Base-by-base conservation (phyloP, 148 eudicot genomes). In the Amaranthus hypochondriacus region DNA sequence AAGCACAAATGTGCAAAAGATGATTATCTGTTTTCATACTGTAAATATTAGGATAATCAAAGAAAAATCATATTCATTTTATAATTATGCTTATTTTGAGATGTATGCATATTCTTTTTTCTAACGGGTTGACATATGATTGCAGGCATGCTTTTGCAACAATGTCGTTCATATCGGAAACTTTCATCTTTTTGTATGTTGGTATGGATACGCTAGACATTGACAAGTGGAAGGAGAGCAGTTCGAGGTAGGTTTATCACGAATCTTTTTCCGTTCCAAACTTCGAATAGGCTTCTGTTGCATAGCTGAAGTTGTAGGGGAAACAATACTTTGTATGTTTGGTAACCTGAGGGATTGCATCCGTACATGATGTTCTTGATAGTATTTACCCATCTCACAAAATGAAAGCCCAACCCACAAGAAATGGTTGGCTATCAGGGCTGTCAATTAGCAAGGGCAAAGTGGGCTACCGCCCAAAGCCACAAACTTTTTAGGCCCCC, bases 171-270 rank as follows among this genome's bases (percentile, higher is more conserved):
- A 86, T 92, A 77, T 83, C 93, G 44, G 97, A 90, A 83, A 92
- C 87, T 52, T 92, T 92, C 79, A 92, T 92, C 79, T 92, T 92
- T 66, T 82, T 92, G 73, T 92, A 92, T 73, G 97, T 92, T 56
- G 97, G 97, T 43, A 92, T 92, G 96, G 97, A 92, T 81, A 85
- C 97, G 53, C 82, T 92, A 58, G 96, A 92, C 82, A 84, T 90
- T 66, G 92, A 90, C 82, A 90, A 92, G 76, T 92, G 97, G 97
- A 87, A 60, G 81, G 83, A 78, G 47, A 87, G 87, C 70, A 70
- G 73, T 49, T 81, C 87, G 54, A 92, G 95, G 97, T 92, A 82
- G 68, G 61, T 50, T 61, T 60, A 21, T 70, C n/a, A 6, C 48
- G 54, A 47, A 49, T 13, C 67, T 9, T 3, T 51, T 62, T 62